phyloP scores from a whole-genome alignment of 495 filamentous ascomycete genomes.

The Aspergillus bridgeri region DNA sequence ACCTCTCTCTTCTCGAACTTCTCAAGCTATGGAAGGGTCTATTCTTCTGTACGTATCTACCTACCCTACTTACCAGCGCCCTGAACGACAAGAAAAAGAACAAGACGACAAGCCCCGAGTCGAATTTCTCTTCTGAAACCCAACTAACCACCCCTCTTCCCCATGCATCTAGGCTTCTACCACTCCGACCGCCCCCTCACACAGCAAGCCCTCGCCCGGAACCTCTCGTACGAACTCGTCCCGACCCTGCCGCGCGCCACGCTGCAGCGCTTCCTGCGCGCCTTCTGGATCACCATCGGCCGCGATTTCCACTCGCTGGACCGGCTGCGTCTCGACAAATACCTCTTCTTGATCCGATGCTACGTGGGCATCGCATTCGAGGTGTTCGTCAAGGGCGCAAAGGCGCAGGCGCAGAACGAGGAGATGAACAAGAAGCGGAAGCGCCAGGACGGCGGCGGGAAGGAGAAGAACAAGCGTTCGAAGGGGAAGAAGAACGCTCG shows the following conservation, averaged over 20 bases:
- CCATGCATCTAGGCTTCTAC: conserved; percentile 60
- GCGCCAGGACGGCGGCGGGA: conserved; percentile 42
- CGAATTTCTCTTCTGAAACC: background rate
- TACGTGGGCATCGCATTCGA: conserved; percentile 67
- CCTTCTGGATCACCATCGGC: conserved; percentile 88
- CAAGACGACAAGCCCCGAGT: background rate
- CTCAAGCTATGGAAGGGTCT: conserved; percentile 96
- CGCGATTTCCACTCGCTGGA: conserved; percentile 82
- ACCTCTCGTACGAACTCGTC: conserved; percentile 76
- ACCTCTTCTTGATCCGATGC: conserved; percentile 75
- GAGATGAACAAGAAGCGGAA: conserved; percentile 30
- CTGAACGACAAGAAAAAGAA: background rate
- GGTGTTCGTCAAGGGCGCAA: conserved; percentile 36
- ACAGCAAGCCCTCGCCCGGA: conserved; percentile 77
- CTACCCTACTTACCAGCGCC: background rate
- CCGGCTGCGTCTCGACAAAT: conserved; percentile 87
- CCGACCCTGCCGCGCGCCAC: conserved; percentile 56
- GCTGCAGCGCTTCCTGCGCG: conserved; percentile 55
- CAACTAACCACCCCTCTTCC: background rate
- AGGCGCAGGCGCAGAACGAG: conserved; percentile 2
- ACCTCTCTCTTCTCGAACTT: conserved; percentile 70
- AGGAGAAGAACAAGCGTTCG: conserved; percentile 20
- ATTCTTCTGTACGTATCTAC: conserved; percentile 68
- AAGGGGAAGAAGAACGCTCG: conserved; percentile 20
- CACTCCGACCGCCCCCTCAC: conserved; percentile 85